A percentile compares a stretch with the other conserved stretches of the same genome.
Evolutionary conservation across 2,329 filamentous ascomycete species (phyloP).

Genomic region (Talaromyces sp.): DNA sequence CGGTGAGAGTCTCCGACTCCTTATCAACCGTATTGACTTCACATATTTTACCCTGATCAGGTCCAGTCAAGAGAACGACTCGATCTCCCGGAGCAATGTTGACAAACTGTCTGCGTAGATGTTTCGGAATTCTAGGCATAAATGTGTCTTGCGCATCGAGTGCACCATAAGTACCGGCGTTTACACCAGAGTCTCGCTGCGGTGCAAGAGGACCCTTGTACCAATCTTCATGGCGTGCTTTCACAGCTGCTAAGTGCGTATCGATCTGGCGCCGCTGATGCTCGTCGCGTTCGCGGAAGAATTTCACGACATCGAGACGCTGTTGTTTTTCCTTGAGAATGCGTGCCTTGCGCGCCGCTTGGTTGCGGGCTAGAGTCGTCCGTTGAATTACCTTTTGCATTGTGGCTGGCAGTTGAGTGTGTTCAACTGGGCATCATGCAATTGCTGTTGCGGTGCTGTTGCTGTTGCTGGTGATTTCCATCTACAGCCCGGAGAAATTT

Average conservation of each 20-base stretch:
- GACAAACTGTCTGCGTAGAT: constrained; percentile 47
- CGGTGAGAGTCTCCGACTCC: constrained; percentile 54
- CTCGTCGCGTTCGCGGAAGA: constrained; percentile 28
- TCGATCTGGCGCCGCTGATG: constrained; percentile 34
- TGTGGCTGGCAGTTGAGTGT: constrained; percentile 9
- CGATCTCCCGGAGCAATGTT: constrained; percentile 69
- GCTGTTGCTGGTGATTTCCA: constrained; percentile 20
- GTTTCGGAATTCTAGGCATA: constrained; percentile 40
- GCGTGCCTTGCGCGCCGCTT: constrained; percentile 49
- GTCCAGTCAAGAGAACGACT: constrained; percentile 74
- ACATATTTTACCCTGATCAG: constrained; percentile 80
- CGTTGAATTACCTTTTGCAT: constrained; percentile 72
- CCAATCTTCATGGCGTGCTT: constrained; percentile 68
- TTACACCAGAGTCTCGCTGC: constrained; percentile 64
- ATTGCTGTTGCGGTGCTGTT: not conserved
- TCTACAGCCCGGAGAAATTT: constrained; percentile 9
- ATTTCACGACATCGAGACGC: constrained; percentile 34
- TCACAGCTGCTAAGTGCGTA: constrained; percentile 48
- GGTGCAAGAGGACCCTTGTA: constrained; percentile 73
- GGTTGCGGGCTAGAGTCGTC: constrained; percentile 63
- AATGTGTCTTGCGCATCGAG: constrained; percentile 39
- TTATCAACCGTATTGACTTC: constrained; percentile 58
- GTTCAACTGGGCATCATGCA: not conserved
- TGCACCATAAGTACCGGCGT: constrained; percentile 58
- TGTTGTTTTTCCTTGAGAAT: constrained; percentile 43